Evolutionary conservation across 257 asterid species (phyloP).

Genomic region (Thymus mandschuricus): DNA sequence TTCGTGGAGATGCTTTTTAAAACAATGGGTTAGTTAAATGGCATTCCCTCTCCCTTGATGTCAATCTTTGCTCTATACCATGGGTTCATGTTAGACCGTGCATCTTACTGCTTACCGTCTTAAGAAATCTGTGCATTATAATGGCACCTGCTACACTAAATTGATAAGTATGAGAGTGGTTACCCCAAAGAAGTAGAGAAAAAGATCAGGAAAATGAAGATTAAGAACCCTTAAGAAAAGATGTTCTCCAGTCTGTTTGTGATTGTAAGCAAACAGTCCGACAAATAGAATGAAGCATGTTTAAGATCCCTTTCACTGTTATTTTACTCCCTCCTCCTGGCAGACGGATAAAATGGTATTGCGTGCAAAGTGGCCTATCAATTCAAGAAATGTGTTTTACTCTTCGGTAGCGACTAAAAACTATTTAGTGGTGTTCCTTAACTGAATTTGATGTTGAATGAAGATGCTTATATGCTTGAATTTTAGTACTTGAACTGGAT

Average conservation of each 20-base stretch:
- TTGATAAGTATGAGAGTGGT: neutral
- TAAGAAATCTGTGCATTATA: neutral
- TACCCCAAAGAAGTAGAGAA: neutral
- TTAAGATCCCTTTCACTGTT: neutral
- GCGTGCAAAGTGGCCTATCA: neutral
- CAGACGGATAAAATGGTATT: neutral
- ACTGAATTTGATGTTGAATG: slow-evolving; percentile 8
- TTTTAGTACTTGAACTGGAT: slow-evolving; percentile 13
- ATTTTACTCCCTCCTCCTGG: slow-evolving; percentile 9
- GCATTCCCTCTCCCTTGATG: neutral
- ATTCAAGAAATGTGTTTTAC: neutral
- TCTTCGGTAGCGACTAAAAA: slow-evolving; percentile 1
- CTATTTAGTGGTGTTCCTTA: neutral
- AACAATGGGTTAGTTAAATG: neutral
- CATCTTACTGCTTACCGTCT: neutral
- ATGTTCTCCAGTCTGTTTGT: neutral
- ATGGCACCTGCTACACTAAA: neutral
- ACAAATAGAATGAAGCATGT: neutral
- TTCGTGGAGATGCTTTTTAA: neutral
- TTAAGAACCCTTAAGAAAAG: neutral
- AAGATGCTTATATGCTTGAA: neutral
- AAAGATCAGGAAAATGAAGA: neutral
- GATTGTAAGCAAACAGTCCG: neutral
- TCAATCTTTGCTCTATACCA: neutral
- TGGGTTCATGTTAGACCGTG: neutral